phyloP scores from a whole-genome alignment of 768 basidiomycete genomes.

The Scleroderma bovista region DNA sequence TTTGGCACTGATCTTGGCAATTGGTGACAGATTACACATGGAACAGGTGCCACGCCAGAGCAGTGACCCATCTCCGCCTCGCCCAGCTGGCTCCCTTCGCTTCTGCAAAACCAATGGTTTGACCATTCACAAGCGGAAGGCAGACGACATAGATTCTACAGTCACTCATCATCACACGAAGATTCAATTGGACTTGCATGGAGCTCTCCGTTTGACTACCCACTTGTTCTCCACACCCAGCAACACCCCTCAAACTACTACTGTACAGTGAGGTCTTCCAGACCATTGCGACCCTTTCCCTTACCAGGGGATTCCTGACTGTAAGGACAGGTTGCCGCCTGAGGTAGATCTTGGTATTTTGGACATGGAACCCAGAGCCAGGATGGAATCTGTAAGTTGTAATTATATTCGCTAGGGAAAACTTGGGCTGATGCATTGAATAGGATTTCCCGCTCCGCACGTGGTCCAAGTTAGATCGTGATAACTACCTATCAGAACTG shows the following conservation, averaged over 20 bases:
- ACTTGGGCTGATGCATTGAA: background rate
- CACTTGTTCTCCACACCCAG: background rate
- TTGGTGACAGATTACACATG: too few species aligned
- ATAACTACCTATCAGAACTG: slow-evolving; percentile 1
- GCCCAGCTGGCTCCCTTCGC: background rate
- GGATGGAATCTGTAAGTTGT: background rate
- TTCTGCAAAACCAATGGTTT: background rate
- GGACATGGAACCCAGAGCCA: background rate
- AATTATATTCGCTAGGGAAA: too few species aligned
- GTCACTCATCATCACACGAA: background rate
- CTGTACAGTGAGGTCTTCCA: background rate
- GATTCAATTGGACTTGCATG: background rate
- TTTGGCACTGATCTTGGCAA: too few species aligned
- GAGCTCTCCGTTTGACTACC: background rate
- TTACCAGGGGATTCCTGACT: background rate
- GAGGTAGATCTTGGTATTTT: background rate
- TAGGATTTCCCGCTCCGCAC: background rate
- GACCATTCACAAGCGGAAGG: background rate
- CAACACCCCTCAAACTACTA: background rate
- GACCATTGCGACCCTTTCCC: background rate
- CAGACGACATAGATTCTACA: background rate
- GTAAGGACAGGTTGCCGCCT: background rate
- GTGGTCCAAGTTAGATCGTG: background rate
- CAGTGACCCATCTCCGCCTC: background rate
- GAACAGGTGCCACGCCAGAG: background rate